Percentiles rank a stretch among this genome's conserved stretches.
These are phyloP conservation scores for Antitrichia curtipendula DNA, from an alignment of 225 moss, liverwort and hornwort species.

Conservation along the genomic window DNA sequence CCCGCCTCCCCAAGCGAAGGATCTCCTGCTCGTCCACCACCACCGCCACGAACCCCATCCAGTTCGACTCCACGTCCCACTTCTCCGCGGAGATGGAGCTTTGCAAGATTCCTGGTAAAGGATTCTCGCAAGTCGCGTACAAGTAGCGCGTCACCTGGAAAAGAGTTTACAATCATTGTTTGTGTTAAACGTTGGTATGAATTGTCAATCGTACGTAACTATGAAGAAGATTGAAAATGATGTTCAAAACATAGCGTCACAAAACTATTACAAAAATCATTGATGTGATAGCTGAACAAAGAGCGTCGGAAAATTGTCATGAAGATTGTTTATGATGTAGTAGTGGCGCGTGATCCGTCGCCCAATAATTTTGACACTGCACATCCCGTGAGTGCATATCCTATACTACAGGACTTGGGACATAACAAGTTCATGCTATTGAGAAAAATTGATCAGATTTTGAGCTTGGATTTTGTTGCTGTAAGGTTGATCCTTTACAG, in stretches of 20 bases:
- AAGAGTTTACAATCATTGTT: background rate
- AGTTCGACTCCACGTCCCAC: conserved; percentile 62
- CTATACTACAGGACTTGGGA: background rate
- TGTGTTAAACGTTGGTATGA: background rate
- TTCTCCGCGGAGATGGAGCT: conserved; percentile 6
- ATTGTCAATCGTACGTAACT: too few relatives aligned
- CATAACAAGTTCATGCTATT: too few relatives aligned
- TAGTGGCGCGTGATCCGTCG: background rate
- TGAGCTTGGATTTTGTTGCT: background rate
- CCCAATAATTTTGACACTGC: background rate
- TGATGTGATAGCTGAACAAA: background rate
- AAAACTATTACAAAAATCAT: background rate
- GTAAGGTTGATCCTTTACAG: background rate
- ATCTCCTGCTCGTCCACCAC: conserved; percentile 25
- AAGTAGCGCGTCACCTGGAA: conserved; percentile 29
- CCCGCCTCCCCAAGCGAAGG: conserved; percentile 44
- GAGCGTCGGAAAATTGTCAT: background rate
- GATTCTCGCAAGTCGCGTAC: conserved; percentile 39
- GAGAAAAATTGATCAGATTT: background rate
- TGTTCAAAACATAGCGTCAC: background rate
- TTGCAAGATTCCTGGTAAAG: conserved; percentile 14
- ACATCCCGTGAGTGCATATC: background rate
- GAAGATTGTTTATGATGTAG: background rate
- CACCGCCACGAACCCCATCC: conserved; percentile 67
- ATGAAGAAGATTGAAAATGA: background rate